Evolutionary conservation across 139 green algal genomes (phyloP).

Genomic region (Gonium pectorale): DNA sequence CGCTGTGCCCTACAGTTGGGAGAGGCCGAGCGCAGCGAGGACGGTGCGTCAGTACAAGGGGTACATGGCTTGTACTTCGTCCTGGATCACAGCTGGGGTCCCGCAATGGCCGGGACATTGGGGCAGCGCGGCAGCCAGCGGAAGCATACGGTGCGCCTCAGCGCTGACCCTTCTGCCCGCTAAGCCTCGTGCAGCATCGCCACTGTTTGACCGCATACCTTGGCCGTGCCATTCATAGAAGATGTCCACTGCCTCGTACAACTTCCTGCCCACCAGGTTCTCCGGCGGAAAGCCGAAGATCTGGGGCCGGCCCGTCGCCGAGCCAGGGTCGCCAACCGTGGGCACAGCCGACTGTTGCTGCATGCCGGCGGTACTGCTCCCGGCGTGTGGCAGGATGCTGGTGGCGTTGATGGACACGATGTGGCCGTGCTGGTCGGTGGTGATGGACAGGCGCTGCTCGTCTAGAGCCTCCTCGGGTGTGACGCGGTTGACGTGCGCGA

Average conservation of each 20-base stretch:
- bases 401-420: constrained; percentile 35
- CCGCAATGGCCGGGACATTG: too few species aligned
- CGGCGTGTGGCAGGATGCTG: background rate
- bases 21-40: too few species aligned
- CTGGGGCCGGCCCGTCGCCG: background rate
- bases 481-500: constrained; percentile 15
- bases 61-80: background rate
- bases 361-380: background rate
- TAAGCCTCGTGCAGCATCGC: too few species aligned
- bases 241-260: constrained; percentile 53
- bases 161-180: too few species aligned
- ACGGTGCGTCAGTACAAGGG: too few species aligned
- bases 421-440: constrained; percentile 36
- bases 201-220: too few species aligned
- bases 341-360: background rate
- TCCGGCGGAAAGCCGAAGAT: constrained; percentile 50
- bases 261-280: constrained; percentile 19
- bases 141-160: too few species aligned
- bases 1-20: constrained; percentile 38
- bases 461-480: constrained; percentile 21
- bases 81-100: too few species aligned
- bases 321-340: background rate
- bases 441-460: constrained; percentile 55
- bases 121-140: too few species aligned
- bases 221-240: constrained; percentile 46